Evolutionary conservation across 2,329 filamentous ascomycete genomes (phyloP).

Genomic region (Microthyrium microscopicum): DNA sequence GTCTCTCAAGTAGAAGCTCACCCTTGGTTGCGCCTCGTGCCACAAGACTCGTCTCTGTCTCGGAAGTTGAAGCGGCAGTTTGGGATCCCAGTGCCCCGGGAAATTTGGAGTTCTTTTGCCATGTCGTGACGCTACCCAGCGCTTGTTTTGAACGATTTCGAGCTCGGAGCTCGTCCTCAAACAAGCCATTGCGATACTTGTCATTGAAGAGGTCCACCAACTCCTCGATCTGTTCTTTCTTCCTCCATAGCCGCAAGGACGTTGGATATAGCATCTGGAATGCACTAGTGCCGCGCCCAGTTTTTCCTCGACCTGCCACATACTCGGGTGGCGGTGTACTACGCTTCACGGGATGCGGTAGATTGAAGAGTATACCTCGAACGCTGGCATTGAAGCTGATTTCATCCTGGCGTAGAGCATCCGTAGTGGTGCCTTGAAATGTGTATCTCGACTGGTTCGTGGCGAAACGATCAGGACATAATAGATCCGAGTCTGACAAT

Average conservation of each 20-base stretch:
- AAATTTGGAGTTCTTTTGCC: slow-evolving; percentile 14
- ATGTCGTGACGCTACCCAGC: slow-evolving; percentile 19
- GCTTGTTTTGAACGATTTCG: too few species aligned
- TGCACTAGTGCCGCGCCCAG: slow-evolving; percentile 33
- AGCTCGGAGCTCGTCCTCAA: slow-evolving; percentile 8
- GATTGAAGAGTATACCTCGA: slow-evolving; percentile 65
- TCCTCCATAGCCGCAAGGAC: slow-evolving; percentile 67
- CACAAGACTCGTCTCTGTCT: background rate
- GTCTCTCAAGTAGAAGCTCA: slow-evolving; percentile 66
- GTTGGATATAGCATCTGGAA: slow-evolving; percentile 89
- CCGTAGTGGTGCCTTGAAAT: slow-evolving; percentile 37
- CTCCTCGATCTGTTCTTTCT: slow-evolving; percentile 65
- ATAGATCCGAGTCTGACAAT: slow-evolving; percentile 73
- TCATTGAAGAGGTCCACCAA: slow-evolving; percentile 54
- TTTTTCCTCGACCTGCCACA: slow-evolving; percentile 18
- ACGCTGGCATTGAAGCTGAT: slow-evolving; percentile 86
- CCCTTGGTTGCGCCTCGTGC: slow-evolving; percentile 49
- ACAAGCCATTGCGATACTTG: slow-evolving; percentile 31
- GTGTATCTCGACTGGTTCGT: slow-evolving; percentile 33
- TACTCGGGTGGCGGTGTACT: slow-evolving; percentile 21
- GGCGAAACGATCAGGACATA: slow-evolving; percentile 59
- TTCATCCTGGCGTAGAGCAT: slow-evolving; percentile 77
- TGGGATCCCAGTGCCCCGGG: slow-evolving; percentile 1
- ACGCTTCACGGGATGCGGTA: slow-evolving; percentile 71
- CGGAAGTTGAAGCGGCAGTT: too few species aligned